Evolutionary conservation across 1,139 yeast genomes (phyloP).

Genomic region (Scheffersomyces segobiensis): DNA sequence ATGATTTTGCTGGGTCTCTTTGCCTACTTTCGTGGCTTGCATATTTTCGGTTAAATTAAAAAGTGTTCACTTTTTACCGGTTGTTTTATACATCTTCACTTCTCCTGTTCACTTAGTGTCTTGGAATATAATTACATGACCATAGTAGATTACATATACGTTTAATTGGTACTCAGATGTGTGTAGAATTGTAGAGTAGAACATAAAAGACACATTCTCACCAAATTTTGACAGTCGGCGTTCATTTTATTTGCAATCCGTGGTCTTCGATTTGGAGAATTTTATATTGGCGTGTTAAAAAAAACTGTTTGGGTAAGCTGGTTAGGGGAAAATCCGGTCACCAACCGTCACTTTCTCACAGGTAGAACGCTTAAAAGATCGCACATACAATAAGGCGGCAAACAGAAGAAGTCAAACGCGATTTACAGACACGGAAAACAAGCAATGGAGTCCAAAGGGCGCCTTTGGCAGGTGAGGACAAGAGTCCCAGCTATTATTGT

Average conservation of each 20-base stretch:
- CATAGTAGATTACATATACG: background rate
- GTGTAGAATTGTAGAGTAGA: background rate
- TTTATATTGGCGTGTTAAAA: background rate
- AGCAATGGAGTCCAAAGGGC: background rate
- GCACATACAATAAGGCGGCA: background rate
- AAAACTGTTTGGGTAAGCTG: background rate
- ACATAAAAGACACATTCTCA: too few relatives aligned
- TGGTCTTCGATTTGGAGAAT: background rate
- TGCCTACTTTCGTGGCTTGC: background rate
- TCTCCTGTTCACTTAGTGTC: background rate
- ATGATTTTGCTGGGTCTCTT: background rate
- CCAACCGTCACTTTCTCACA: background rate
- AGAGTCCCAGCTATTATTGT: background rate
- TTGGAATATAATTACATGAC: background rate
- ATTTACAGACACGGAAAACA: background rate
- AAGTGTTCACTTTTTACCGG: background rate
- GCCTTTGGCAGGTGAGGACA: background rate
- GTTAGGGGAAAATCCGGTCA: background rate
- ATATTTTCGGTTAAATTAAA: background rate
- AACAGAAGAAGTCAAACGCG: background rate
- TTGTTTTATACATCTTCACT: background rate
- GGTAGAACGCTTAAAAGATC: background rate
- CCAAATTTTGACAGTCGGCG: too few relatives aligned
- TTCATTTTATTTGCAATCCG: background rate
- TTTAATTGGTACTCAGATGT: background rate